A percentile compares a stretch with the other conserved stretches of the same genome.
Conservation (phyloP, 2,329 filamentous ascomycete genomes). For the Triangularia setosa region DNA sequence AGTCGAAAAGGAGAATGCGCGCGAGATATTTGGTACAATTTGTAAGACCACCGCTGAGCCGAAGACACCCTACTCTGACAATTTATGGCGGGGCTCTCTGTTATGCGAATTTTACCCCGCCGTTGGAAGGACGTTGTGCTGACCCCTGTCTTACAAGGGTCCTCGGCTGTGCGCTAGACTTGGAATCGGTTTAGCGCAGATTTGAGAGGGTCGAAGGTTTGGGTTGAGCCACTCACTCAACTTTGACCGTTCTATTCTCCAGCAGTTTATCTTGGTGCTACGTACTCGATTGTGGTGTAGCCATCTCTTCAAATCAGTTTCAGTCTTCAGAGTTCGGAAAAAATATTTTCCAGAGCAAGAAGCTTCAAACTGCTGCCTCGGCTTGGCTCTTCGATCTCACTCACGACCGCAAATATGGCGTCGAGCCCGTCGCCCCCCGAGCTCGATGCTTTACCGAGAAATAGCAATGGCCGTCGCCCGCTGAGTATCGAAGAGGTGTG, state of each 20-base stretch:
- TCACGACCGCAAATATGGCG: slow-evolving; percentile 4
- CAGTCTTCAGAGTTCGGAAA: not conserved
- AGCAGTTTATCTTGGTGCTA: not conserved
- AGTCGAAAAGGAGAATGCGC: not conserved
- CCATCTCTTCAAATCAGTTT: not conserved
- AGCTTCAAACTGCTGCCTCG: not conserved
- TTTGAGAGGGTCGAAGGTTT: not conserved
- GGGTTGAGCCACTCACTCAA: not conserved
- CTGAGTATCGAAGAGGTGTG: slow-evolving; percentile 59
- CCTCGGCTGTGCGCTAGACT: not conserved
- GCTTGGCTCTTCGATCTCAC: not conserved
- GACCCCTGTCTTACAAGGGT: slow-evolving; percentile 4
- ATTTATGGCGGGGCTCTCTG: slow-evolving; percentile 22
- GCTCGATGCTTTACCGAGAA: not conserved
- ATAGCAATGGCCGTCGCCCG: slow-evolving; percentile 9
- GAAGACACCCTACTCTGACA: not conserved
- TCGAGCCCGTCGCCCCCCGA: slow-evolving; percentile 7
- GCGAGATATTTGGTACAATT: not conserved
- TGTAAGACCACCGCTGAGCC: not conserved
- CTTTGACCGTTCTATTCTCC: not conserved
- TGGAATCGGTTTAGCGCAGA: not conserved
- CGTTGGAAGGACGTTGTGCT: slow-evolving; percentile 24
- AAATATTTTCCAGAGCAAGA: not conserved
- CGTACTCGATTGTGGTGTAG: not conserved
- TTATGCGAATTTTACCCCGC: slow-evolving; percentile 24